phyloP scores from a whole-genome alignment of 352 stramenopile species.

The Globisporangium nodosum region DNA sequence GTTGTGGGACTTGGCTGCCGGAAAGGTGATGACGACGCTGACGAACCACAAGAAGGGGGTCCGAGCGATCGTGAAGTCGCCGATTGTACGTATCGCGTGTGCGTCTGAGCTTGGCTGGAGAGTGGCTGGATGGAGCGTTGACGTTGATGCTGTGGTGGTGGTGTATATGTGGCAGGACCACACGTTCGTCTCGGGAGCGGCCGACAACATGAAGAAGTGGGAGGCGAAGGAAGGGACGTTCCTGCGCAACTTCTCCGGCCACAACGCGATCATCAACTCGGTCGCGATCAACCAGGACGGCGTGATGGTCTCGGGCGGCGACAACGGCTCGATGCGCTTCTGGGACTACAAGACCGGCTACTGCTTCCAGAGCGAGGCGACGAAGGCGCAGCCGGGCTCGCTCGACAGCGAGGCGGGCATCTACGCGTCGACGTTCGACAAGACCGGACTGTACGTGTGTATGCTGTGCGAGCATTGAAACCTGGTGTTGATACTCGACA shows the following conservation, averaged over 20 bases:
- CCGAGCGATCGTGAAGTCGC: slow-evolving; percentile 87
- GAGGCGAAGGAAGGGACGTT: slow-evolving; percentile 94
- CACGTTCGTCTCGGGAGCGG: slow-evolving; percentile 95
- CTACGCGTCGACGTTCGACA: slow-evolving; percentile 96
- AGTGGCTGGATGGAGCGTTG: background rate
- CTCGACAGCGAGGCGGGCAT: slow-evolving; percentile 98
- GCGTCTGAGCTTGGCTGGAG: background rate
- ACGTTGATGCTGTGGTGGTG: background rate
- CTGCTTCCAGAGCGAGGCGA: slow-evolving; percentile 95
- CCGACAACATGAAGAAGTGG: slow-evolving; percentile 99
- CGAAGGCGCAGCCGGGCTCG: slow-evolving; percentile 92
- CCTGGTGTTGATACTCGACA: too few species aligned
- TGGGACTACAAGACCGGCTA: slow-evolving; percentile 99
- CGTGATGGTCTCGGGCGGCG: slow-evolving; percentile 94
- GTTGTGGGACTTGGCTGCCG: slow-evolving; percentile 97
- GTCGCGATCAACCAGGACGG: slow-evolving; percentile 98
- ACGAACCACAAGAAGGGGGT: slow-evolving; percentile 99
- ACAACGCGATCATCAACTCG: slow-evolving; percentile 98
- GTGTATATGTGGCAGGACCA: slow-evolving; percentile 72
- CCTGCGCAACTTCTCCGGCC: slow-evolving; percentile 95
- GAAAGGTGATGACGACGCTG: slow-evolving; percentile 97
- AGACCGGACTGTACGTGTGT: slow-evolving; percentile 89
- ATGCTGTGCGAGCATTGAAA: background rate
- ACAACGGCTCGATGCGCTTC: slow-evolving; percentile 97
- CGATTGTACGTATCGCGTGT: slow-evolving; percentile 36